Percentiles rank a stretch among this genome's conserved stretches.
phyloP scores from a whole-genome alignment of 2,329 filamentous ascomycete species.

The Neofusicoccum kwambonambiense region DNA sequence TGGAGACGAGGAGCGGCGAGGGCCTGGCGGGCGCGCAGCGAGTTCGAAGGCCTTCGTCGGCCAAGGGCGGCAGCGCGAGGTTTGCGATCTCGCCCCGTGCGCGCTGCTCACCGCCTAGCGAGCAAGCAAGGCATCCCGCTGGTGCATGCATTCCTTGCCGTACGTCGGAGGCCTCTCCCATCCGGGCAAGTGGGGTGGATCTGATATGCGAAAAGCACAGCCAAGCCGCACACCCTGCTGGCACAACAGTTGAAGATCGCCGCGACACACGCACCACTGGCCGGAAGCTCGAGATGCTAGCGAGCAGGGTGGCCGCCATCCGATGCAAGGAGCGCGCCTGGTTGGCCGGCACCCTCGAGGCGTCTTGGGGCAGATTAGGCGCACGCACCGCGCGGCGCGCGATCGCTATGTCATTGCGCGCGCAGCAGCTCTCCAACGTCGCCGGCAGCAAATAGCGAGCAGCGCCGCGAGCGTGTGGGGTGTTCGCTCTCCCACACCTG shows the following conservation, averaged over 20 bases:
- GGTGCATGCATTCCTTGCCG: constrained; percentile 4
- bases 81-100: constrained; percentile 3
- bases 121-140: constrained; percentile 8
- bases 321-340: constrained; percentile 12
- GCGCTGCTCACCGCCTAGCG: constrained; percentile 7
- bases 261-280: constrained; percentile 5
- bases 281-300: not conserved
- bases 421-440: not conserved
- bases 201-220: constrained; percentile 5
- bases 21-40: not conserved
- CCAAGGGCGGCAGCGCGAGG: not conserved
- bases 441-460: not conserved
- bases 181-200: constrained; percentile 9
- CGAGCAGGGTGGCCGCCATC: constrained; percentile 7
- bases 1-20: not conserved
- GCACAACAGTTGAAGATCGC: constrained; percentile 13
- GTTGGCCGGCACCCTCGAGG: not conserved
- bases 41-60: not conserved
- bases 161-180: not conserved
- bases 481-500: not conserved
- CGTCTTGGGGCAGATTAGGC: constrained; percentile 4
- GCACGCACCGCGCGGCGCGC: not conserved
- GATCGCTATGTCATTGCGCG: constrained; percentile 14
- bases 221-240: constrained; percentile 5
- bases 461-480: constrained; percentile 4